These are phyloP conservation scores for Chaetomium tenue DNA, from an alignment of 495 filamentous ascomycete genomes.

Conservation along the genomic window DNA sequence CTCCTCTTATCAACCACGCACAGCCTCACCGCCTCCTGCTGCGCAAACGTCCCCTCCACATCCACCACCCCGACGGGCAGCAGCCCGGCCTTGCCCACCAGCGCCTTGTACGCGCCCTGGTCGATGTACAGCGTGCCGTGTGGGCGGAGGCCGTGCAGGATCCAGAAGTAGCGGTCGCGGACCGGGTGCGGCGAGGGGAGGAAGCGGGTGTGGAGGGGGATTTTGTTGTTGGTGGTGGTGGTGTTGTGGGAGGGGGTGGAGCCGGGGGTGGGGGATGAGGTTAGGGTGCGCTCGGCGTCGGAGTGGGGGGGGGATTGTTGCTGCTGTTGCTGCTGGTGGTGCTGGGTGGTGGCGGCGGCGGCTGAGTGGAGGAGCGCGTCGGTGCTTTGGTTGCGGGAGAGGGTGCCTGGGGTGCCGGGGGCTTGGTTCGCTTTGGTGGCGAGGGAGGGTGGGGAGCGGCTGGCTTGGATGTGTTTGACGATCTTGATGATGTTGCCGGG, in stretches of 20 bases:
- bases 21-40: slow-evolving; percentile 86
- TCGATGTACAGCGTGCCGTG: slow-evolving; percentile 93
- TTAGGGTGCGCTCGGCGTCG: slow-evolving; percentile 40
- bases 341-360: slow-evolving; percentile 1
- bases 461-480: slow-evolving; percentile 72
- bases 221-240: slow-evolving; percentile 3
- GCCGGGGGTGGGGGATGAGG: slow-evolving; percentile 33
- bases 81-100: slow-evolving; percentile 79
- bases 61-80: slow-evolving; percentile 88
- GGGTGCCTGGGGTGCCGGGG: slow-evolving; percentile 8
- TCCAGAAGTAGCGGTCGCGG: slow-evolving; percentile 92
- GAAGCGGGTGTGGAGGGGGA: slow-evolving; percentile 88
- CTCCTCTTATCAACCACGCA: slow-evolving; percentile 63
- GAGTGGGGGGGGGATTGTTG: slow-evolving; percentile 31
- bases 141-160: slow-evolving; percentile 88
- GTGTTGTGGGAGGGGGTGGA: too few species aligned
- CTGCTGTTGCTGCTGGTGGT: slow-evolving; percentile 29
- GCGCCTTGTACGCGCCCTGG: slow-evolving; percentile 74
- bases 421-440: slow-evolving; percentile 27
- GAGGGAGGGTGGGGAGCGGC: slow-evolving; percentile 39
- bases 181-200: slow-evolving; percentile 83
- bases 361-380: slow-evolving; percentile 14
- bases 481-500: slow-evolving; percentile 91
- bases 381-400: neutral
- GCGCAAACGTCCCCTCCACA: slow-evolving; percentile 80